Evolutionary conservation across 139 green algal species (phyloP), one percentile per base, ranked within the genome.

Genomic region (Haematococcus sp.): DNA sequence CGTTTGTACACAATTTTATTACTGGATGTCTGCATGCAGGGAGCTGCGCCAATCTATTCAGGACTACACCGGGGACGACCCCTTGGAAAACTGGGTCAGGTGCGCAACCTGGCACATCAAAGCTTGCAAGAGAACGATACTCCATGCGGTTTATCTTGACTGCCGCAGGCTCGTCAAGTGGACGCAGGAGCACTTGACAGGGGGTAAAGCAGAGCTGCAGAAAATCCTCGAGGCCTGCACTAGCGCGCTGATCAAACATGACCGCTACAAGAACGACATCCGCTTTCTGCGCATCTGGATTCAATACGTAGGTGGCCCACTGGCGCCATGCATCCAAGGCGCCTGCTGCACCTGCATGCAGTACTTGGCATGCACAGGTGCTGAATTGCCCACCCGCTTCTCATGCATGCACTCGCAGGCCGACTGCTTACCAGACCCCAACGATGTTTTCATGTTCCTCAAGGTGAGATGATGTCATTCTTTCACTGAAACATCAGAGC

Each of bases 261-360:
- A 76, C 7, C 69, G 79, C 0, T 98, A 98, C 82, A 83, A 79
- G 15, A 70, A 81, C 16, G 94, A 98, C 72, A 73, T 92, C 1
- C 91, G 94, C 35, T 96, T 94, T 71, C 87, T 98, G 25, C 82
- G 94, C 5, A 56, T 98, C 7, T 98, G 94, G 94, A 89, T 98
- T 20, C 93, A 96, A 51, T 98, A 98, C 76, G 91, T 93, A 52
- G 40, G 40, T 49, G 40, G 11, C 7, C 40, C 40, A 86, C 88
- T 84, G 5, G 23, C 19, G 59, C 27, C 19, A 66, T 20, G 59
- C 22, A 63, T 44, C 19, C 59, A 66, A 27, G 28, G 25, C 59
- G 59, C 59, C 5, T 35, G 52, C 22, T 16, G 46, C 15, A 55
- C 16, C 15, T 13, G 15, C 46, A 55, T 55, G 46, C 46, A 55